Base-by-base conservation (phyloP, 1,139 yeast genomes). In the Lodderomyces pseudojiufengensis region DNA sequence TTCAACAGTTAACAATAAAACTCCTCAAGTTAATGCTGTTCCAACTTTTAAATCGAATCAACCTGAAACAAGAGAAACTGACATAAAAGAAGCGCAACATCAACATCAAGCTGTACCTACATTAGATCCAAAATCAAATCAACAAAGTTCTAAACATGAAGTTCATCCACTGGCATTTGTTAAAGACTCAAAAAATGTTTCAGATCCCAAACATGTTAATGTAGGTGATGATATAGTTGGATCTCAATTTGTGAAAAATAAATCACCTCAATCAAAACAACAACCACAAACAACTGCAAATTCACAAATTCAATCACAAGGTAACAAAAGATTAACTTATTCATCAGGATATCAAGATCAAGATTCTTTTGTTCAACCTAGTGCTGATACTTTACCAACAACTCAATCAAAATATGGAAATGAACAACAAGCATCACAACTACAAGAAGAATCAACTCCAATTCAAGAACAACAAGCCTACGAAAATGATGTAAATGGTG, bases 101-200 rank as follows among this genome's bases (percentile, higher is more conserved):
- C 5, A 20, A 20, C 22, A 20, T 20, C 22, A 20, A 20, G 8
- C 22, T n/a, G n/a, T n/a, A 7, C 8, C n/a, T 12, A 30, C 26
- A 24, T 6, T 12, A 24, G 26, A 18, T 18, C 20, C 20, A 18
- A 18, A 7, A 5, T 18, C 20, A 5, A 5, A 5, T 5, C 26
- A 24, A 5, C 26, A 24, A 24, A n/a, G 9, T 13, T 18, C 6
- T 3, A 13, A 3, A 4, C 14, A 23, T 26, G 36, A 36, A 29
- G 40, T 37, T 11, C 27, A 31, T 15, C 23, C 40, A 9, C 16
- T n/a, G 14, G 40, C 40, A n/a, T 37, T 37, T 37, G 40, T 33
- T 3, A 31, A 26, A 28, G 22, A 11, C n/a, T 28, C 24, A 28
- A 10, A 32, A 32, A 32, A n/a, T 24, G 14, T 7, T 11, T 15